Conservation (phyloP, 148 eudicot species). For the Selenicereus undatus region DNA sequence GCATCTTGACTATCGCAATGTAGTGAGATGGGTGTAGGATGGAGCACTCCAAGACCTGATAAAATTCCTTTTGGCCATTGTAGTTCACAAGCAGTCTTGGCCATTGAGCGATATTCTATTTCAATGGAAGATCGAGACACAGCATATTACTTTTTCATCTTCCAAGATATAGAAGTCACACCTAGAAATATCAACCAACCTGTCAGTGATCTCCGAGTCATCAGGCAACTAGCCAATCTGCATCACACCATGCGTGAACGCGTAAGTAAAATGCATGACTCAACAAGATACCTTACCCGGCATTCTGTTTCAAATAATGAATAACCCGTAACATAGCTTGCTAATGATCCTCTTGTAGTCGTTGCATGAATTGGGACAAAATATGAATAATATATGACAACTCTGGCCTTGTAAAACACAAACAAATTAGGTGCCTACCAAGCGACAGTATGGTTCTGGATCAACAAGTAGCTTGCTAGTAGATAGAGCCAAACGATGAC, state of each 20-base stretch:
- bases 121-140: neutral
- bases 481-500: neutral
- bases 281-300: neutral
- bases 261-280: neutral
- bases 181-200: neutral
- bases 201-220: neutral
- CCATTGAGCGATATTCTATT: slow-evolving; percentile 3
- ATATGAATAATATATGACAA: neutral
- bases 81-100: too few relatives aligned
- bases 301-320: neutral
- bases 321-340: neutral
- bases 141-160: neutral
- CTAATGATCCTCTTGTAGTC: neutral
- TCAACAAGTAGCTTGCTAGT: neutral
- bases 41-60: neutral
- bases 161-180: neutral
- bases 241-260: neutral
- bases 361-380: neutral
- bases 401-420: slow-evolving; percentile 3
- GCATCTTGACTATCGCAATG: neutral
- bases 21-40: neutral
- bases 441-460: slow-evolving; percentile 1
- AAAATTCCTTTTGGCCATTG: too few relatives aligned
- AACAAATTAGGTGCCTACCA: neutral
- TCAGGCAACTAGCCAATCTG: too few relatives aligned